These are phyloP conservation scores for Lithospermum erythrorhizon DNA, from an alignment of 257 asterid species.

Conservation along the genomic window DNA sequence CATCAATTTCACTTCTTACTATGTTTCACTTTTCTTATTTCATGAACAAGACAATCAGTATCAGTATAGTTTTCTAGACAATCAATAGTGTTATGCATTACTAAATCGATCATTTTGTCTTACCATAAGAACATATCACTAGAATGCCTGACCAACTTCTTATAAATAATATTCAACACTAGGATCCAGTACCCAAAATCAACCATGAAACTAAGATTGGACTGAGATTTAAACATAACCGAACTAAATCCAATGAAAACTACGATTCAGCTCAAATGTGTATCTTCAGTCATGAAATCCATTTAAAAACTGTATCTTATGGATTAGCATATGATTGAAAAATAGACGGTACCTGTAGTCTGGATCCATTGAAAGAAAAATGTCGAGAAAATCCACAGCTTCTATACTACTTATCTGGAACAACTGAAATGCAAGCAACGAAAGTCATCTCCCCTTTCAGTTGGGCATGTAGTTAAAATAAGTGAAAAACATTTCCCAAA, in stretches of 20 bases:
- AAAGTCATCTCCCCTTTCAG: constrained; percentile 9
- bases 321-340: not conserved
- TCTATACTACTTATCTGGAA: constrained; percentile 62
- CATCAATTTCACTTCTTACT: not conserved
- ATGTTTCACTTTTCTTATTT: not conserved
- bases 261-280: too few relatives aligned
- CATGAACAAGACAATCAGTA: too few relatives aligned
- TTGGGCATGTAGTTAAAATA: not conserved
- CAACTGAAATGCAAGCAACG: constrained; percentile 35
- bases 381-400: constrained; percentile 71
- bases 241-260: too few relatives aligned
- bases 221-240: too few relatives aligned
- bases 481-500: too few relatives aligned
- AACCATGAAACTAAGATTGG: too few relatives aligned
- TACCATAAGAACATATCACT: too few relatives aligned
- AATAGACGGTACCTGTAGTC: constrained; percentile 42
- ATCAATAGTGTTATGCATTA: too few relatives aligned
- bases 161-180: not conserved
- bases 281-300: too few relatives aligned
- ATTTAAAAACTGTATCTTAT: not conserved
- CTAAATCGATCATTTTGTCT: too few relatives aligned
- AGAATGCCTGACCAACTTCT: not conserved
- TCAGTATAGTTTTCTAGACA: too few relatives aligned
- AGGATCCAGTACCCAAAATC: not conserved
- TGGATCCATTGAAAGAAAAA: constrained; percentile 84